phyloP scores from a whole-genome alignment of 192 early-diverging fungal species.

The Backusella luteola region DNA sequence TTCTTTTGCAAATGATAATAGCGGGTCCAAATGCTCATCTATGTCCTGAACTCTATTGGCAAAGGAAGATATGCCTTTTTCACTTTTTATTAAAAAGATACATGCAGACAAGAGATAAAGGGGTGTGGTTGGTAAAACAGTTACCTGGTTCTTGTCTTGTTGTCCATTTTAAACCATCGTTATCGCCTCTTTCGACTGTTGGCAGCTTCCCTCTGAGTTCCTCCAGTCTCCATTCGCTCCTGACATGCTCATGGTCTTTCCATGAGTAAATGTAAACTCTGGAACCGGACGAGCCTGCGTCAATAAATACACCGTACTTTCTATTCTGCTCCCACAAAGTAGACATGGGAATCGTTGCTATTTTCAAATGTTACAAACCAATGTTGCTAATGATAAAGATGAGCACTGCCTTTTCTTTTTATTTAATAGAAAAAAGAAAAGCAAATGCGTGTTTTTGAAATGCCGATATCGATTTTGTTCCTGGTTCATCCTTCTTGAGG shows the following conservation, averaged over 20 bases:
- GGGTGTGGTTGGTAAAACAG: background rate
- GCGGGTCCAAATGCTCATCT: slow-evolving; percentile 61
- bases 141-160: slow-evolving; percentile 64
- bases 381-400: background rate
- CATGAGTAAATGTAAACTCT: slow-evolving; percentile 88
- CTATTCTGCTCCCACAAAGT: slow-evolving; percentile 50
- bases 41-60: slow-evolving; percentile 53
- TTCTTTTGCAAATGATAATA: slow-evolving; percentile 77
- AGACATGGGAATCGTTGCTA: background rate
- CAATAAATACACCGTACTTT: slow-evolving; percentile 89
- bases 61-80: slow-evolving; percentile 80
- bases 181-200: slow-evolving; percentile 63
- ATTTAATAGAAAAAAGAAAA: background rate
- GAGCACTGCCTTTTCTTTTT: background rate
- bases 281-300: slow-evolving; percentile 97
- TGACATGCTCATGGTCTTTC: slow-evolving; percentile 56
- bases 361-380: background rate
- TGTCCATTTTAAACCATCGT: slow-evolving; percentile 64
- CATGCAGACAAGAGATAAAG: background rate
- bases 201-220: slow-evolving; percentile 52
- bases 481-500: background rate
- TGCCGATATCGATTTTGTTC: background rate
- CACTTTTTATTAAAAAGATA: background rate
- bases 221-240: slow-evolving; percentile 29
- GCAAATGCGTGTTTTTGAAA: background rate